A percentile compares a stretch with the other conserved stretches of the same genome.
Conservation (phyloP, 2,329 filamentous ascomycete species). For the Tetracladium maxilliforme region DNA sequence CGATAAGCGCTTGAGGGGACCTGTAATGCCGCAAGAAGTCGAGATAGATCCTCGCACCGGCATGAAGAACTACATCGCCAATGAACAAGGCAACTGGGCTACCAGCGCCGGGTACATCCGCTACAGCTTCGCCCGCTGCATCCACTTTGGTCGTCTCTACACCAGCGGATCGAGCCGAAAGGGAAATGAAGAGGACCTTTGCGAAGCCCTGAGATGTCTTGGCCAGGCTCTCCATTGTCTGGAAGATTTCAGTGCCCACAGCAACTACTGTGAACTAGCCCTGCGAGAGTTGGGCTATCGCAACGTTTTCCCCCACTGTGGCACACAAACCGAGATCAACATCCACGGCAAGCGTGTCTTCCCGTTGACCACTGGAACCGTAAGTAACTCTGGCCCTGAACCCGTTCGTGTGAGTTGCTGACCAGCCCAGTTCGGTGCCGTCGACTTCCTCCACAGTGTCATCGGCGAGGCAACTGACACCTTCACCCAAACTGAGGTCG, state of each 20-base stretch:
- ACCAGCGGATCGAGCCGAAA: constrained; percentile 43
- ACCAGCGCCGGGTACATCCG: constrained; percentile 79
- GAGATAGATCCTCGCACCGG: constrained; percentile 63
- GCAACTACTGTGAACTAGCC: constrained; percentile 69
- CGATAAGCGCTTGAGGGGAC: constrained; percentile 68
- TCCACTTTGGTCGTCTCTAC: constrained; percentile 66
- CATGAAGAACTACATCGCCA: constrained; percentile 99
- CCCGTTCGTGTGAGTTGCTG: constrained; percentile 22
- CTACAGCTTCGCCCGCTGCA: constrained; percentile 58
- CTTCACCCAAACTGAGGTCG: constrained; percentile 73
- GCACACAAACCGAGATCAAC: constrained; percentile 49
- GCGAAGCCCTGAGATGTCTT: constrained; percentile 62
- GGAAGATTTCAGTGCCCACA: constrained; percentile 68
- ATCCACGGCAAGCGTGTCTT: constrained; percentile 52
- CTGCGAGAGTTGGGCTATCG: constrained; percentile 57
- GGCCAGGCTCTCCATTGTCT: constrained; percentile 66
- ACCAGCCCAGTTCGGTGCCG: constrained; percentile 70
- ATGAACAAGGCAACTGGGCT: constrained; percentile 75
- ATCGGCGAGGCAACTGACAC: constrained; percentile 66
- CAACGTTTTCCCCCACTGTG: constrained; percentile 62
- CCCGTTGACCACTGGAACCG: constrained; percentile 60
- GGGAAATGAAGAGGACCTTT: constrained; percentile 64
- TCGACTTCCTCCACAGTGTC: constrained; percentile 74
- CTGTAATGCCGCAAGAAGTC: constrained; percentile 56
- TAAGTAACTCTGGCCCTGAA: background rate